Evolutionary conservation across 225 moss, liverwort and hornwort genomes (phyloP), one percentile per base, ranked within the genome.

Genomic region (Climacium dendroides): DNA sequence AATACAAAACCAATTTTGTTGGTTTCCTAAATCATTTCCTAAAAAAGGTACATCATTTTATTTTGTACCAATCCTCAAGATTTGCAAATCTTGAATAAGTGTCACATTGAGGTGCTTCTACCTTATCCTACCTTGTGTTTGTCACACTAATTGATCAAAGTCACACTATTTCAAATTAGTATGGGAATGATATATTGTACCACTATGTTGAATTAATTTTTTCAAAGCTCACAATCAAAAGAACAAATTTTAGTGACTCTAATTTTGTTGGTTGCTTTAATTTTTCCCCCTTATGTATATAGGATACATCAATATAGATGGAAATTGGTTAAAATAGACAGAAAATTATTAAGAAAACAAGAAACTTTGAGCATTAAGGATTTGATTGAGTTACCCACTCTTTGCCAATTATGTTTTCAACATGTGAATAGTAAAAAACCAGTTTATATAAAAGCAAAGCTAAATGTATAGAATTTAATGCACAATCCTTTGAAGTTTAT

Each of bases 271-370:
- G 67, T 67, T 67, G 7, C 7, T 39, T 23, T 2, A 24, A 67
- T 39, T 67, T 67, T 67, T 23, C 0, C 0, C 0, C 7, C 7
- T 37, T 37, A 4, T 39, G 7, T 39, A 0, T 37, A 7, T 67
- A 39, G 7, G 67, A 1, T 67, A 37, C 11, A 67, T 67, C 13
- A 67, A 37, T 37, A 23, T 37, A 13, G 39, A 25, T 69, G 15
- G 15, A 69, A 24, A 15, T 41, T 39, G 7, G 41, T 69, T 22
- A 25, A 41, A 8, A 25, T 41, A 3, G 39, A 69, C 3, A 1
- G 39, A 67, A 66, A 20, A 4, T 66, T 20, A n/a, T 66, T 66
- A 66, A n/a, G 5, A 6, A 65, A 20, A 66, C 0, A 1, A n/a
- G n/a, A n/a, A 66, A 67, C 6, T 67, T 67, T 2, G 8, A 8